Evolutionary conservation across 78 protist genomes (phyloP).

Genomic region (Corallochytrium limacisporum): DNA sequence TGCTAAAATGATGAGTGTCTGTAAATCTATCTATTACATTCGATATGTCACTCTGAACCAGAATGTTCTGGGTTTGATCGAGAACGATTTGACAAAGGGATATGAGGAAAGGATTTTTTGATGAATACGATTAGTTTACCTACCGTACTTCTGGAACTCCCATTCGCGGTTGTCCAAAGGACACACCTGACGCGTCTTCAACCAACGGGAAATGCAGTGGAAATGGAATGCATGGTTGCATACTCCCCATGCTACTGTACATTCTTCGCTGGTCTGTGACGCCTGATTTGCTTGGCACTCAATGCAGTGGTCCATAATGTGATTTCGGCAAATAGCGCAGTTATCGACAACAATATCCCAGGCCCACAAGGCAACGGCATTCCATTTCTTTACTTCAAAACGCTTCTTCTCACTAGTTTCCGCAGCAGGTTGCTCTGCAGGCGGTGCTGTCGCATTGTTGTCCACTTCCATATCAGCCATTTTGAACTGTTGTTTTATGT

Average conservation of each 20-base stretch:
- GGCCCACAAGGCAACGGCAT: slow-evolving; percentile 94
- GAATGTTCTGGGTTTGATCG: too few relatives aligned
- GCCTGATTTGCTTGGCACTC: slow-evolving; percentile 94
- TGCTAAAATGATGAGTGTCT: too few relatives aligned
- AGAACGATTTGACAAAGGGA: too few relatives aligned
- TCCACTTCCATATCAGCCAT: too few relatives aligned
- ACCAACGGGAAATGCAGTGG: slow-evolving; percentile 94
- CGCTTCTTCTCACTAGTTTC: slow-evolving; percentile 15
- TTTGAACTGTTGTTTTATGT: too few relatives aligned
- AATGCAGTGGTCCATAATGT: slow-evolving; percentile 90
- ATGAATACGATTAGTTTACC: too few relatives aligned
- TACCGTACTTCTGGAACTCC: slow-evolving; percentile 67
- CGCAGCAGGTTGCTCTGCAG: too few relatives aligned
- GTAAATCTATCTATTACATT: too few relatives aligned
- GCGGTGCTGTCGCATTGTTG: too few relatives aligned
- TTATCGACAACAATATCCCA: slow-evolving; percentile 91
- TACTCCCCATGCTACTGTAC: slow-evolving; percentile 96
- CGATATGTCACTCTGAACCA: too few relatives aligned
- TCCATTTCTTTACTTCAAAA: slow-evolving; percentile 65
- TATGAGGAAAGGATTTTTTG: too few relatives aligned
- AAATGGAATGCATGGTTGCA: slow-evolving; percentile 96
- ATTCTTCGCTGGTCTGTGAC: slow-evolving; percentile 77
- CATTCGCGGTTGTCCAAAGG: slow-evolving; percentile 63
- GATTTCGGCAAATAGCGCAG: slow-evolving; percentile 94
- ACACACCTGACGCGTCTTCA: slow-evolving; percentile 88